Conservation (phyloP, 768 basidiomycete genomes). For the Lanmaoa pseudosensibilis region DNA sequence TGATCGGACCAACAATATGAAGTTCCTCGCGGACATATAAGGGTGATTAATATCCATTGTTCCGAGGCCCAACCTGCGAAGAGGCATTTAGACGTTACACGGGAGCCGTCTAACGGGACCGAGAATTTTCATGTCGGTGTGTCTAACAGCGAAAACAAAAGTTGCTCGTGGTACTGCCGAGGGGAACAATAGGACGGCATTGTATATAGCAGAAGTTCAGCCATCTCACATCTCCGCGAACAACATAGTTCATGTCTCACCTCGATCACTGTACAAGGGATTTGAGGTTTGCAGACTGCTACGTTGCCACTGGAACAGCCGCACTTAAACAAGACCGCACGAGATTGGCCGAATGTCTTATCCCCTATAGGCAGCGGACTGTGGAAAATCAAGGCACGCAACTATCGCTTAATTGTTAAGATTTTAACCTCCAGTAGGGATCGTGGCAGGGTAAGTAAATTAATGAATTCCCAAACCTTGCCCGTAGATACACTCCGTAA, state of each 20-base stretch:
- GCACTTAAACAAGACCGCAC: conserved; percentile 12
- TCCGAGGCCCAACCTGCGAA: conserved; percentile 1
- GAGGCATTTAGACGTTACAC: conserved; percentile 3
- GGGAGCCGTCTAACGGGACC: conserved; percentile 7
- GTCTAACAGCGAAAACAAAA: conserved; percentile 26
- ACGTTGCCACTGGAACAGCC: conserved; percentile 18
- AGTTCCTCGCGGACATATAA: conserved; percentile 9
- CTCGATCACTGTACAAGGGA: conserved; percentile 28
- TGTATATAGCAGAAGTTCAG: conserved; percentile 4
- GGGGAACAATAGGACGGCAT: conserved; percentile 25
- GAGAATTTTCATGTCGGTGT: conserved; percentile 1
- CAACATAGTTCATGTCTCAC: conserved; percentile 33
- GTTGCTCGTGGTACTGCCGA: conserved; percentile 5
- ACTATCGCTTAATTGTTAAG: background rate
- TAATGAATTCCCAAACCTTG: conserved; percentile 62
- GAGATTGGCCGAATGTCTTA: background rate
- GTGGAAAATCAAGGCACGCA: conserved; percentile 7
- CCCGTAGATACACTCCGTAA: conserved; percentile 66
- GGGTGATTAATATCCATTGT: conserved; percentile 25
- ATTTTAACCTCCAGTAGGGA: background rate
- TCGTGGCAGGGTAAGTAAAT: background rate
- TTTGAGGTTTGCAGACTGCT: background rate
- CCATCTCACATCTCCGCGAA: conserved; percentile 13
- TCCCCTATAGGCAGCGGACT: background rate
- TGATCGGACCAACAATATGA: conserved; percentile 10